Evolutionary conservation across 2,329 filamentous ascomycete genomes (phyloP).

Genomic region (Fusarium heterosporum): DNA sequence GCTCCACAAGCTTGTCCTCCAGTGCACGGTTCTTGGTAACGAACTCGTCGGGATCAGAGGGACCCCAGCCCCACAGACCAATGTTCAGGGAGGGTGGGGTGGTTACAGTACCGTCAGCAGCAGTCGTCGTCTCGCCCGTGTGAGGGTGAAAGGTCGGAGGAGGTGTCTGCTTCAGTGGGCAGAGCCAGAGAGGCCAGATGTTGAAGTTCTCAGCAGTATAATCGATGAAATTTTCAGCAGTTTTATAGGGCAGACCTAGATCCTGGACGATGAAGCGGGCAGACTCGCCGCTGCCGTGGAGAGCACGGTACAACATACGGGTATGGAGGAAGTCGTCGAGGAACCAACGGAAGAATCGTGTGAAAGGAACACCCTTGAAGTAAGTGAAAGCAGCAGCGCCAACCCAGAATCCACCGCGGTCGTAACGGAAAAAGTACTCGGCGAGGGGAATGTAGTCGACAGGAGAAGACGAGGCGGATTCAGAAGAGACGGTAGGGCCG

Average conservation of each 20-base stretch:
- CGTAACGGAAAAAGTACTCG: slow-evolving; percentile 82
- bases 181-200: slow-evolving; percentile 72
- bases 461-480: slow-evolving; percentile 39
- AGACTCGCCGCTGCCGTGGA: slow-evolving; percentile 74
- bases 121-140: slow-evolving; percentile 52
- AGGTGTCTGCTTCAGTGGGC: slow-evolving; percentile 62
- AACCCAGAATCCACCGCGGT: slow-evolving; percentile 81
- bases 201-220: slow-evolving; percentile 63
- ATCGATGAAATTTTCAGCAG: slow-evolving; percentile 64
- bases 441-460: slow-evolving; percentile 73
- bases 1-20: slow-evolving; percentile 74
- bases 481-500: slow-evolving; percentile 26
- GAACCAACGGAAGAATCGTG: slow-evolving; percentile 72
- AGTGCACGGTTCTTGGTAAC: slow-evolving; percentile 76
- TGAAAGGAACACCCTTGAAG: slow-evolving; percentile 74
- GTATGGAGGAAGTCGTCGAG: slow-evolving; percentile 80
- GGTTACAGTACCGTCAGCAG: slow-evolving; percentile 33
- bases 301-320: slow-evolving; percentile 77
- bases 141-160: slow-evolving; percentile 68
- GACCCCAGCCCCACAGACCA: slow-evolving; percentile 84
- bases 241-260: slow-evolving; percentile 67
- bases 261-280: slow-evolving; percentile 77
- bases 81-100: slow-evolving; percentile 67
- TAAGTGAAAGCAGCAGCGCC: slow-evolving; percentile 74
- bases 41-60: slow-evolving; percentile 67